Base-by-base conservation (phyloP, 495 filamentous ascomycete genomes). In the Sphaerosporella brunnea region DNA sequence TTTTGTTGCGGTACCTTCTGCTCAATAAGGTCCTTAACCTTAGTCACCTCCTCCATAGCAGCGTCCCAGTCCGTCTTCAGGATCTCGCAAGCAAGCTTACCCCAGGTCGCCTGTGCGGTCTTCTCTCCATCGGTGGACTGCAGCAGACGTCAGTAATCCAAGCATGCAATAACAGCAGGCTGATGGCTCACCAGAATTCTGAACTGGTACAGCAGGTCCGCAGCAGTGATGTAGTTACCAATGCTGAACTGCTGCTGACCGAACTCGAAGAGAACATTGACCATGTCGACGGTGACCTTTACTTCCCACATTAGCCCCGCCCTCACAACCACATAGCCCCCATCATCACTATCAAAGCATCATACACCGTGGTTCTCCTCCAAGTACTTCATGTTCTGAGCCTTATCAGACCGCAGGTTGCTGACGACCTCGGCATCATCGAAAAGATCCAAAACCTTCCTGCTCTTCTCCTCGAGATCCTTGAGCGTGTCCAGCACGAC, bases 161-260 rank as follows among this genome's bases (percentile, higher is more conserved):
- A 32, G 41, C 19, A 46, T 48, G 18, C 19, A 4, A 37, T 21
- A 24, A 1, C n/a, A 32, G 21, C 2, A 41, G 13, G 30, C 36
- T 30, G 34, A 26, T 16, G 23, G n/a, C 40, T 44, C 44, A 61
- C 58, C 51, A 97, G 79, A 41, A 97, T 81, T 63, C 92, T 82
- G 74, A 94, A 97, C 60, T 87, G 83, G 66, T 93, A 94, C 25
- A 97, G 75, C 34, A 90, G 66, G 56, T 94, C 87, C 28, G 84
- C 75, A 16, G 92, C 92, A 56, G 79, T 78, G 36, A 63, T 74
- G 63, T 97, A 97, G 65, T 81, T 85, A 51, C 88, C 92, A 62
- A 85, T 93, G 69, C 78, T 87, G 69, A 94, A 97, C 66, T 93
- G 86, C 64, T 93, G 92, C 54, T 84, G 81, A 53, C 90, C 92